Conservation (phyloP, 208 protist species). For the Leishmania guyanensis region DNA sequence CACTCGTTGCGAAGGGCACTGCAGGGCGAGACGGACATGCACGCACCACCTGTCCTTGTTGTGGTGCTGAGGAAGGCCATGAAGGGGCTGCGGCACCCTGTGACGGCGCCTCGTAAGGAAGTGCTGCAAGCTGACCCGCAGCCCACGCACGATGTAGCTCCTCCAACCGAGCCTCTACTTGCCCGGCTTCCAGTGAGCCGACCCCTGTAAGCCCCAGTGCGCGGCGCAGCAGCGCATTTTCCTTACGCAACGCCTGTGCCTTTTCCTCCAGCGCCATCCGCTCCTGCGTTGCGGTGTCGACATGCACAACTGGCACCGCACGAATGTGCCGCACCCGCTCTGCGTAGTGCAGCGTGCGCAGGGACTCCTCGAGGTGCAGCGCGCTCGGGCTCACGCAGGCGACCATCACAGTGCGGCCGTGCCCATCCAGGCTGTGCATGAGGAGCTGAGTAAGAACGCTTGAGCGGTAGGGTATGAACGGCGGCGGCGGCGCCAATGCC, state of each 20-base stretch:
- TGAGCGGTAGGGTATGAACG: conserved; percentile 86
- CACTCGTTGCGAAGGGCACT: not conserved
- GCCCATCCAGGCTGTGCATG: conserved; percentile 83
- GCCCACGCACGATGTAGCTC: conserved; percentile 10
- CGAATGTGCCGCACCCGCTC: conserved; percentile 73
- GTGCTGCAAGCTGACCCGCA: not conserved
- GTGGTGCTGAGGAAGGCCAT: not conserved
- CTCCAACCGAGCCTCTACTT: conserved; percentile 17
- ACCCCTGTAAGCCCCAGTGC: conserved; percentile 18
- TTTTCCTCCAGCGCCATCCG: conserved; percentile 49
- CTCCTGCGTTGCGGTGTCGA: conserved; percentile 66
- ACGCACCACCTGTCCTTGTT: not conserved
- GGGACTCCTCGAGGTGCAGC: conserved; percentile 75
- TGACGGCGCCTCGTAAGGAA: not conserved
- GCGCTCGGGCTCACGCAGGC: conserved; percentile 80
- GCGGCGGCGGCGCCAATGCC: not conserved
- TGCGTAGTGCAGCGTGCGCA: conserved; percentile 82
- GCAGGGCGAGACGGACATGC: not conserved
- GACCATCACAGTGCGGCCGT: conserved; percentile 73
- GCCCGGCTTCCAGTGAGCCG: conserved; percentile 9
- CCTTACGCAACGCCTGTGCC: conserved; percentile 37
- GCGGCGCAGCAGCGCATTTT: conserved; percentile 64
- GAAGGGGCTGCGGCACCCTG: not conserved
- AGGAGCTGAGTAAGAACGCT: conserved; percentile 88
- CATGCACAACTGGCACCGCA: conserved; percentile 47